Conservation (phyloP, 768 basidiomycete genomes). For the Serendipita indica region DNA sequence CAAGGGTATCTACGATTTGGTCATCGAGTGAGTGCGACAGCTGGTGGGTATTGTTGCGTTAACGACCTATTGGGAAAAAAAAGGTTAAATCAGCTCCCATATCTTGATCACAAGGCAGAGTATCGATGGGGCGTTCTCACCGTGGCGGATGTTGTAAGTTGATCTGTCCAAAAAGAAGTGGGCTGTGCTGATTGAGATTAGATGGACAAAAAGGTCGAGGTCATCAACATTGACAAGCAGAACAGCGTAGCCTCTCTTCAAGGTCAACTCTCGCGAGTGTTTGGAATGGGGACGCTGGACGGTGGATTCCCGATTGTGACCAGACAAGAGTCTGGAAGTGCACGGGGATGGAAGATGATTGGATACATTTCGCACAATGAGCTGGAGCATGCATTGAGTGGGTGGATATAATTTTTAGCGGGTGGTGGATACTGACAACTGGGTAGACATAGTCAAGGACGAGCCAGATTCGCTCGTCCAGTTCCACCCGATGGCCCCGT, state of each 20-base stretch:
- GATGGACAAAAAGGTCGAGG: slow-evolving; percentile 51
- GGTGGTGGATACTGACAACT: not conserved
- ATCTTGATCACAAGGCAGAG: slow-evolving; percentile 80
- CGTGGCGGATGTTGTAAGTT: slow-evolving; percentile 62
- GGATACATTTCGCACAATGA: slow-evolving; percentile 90
- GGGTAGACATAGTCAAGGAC: slow-evolving; percentile 56
- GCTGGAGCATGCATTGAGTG: slow-evolving; percentile 83
- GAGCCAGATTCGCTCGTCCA: slow-evolving; percentile 49
- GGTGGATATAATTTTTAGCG: slow-evolving; percentile 18
- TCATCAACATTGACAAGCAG: slow-evolving; percentile 51
- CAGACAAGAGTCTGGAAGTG: slow-evolving; percentile 29
- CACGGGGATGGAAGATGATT: slow-evolving; percentile 45
- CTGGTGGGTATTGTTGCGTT: not conserved
- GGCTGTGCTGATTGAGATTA: slow-evolving; percentile 21
- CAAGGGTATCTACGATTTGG: slow-evolving; percentile 93
- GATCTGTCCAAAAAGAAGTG: slow-evolving; percentile 9
- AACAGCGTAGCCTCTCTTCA: slow-evolving; percentile 71
- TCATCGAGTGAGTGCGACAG: slow-evolving; percentile 49
- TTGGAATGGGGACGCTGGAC: slow-evolving; percentile 50
- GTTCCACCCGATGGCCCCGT: slow-evolving; percentile 32
- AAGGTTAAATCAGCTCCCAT: slow-evolving; percentile 74
- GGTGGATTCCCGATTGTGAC: slow-evolving; percentile 75
- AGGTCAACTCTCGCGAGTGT: slow-evolving; percentile 47
- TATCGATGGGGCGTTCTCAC: slow-evolving; percentile 71
- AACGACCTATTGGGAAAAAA: not conserved